These are phyloP conservation scores for Mycena vitilis DNA, from an alignment of 768 basidiomycete genomes.

Conservation along the genomic window DNA sequence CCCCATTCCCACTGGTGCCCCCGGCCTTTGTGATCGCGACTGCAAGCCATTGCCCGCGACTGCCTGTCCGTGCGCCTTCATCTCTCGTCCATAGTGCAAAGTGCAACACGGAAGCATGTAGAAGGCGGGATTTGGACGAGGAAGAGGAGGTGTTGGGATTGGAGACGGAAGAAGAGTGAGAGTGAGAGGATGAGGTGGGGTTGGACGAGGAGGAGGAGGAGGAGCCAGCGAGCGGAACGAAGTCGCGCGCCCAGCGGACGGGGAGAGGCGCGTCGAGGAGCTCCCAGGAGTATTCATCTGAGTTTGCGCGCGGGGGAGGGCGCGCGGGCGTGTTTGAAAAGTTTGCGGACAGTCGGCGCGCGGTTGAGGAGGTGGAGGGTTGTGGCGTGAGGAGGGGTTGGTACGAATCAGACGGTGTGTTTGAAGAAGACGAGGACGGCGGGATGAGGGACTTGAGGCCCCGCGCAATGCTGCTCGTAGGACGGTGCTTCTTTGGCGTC, in stretches of 20 bases:
- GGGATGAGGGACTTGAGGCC: constrained; percentile 72
- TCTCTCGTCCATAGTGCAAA: constrained; percentile 80
- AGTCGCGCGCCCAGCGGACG: constrained; percentile 89
- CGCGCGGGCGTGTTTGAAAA: not conserved
- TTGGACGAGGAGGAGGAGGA: too few relatives aligned
- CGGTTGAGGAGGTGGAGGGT: constrained; percentile 20
- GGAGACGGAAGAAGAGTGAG: too few relatives aligned
- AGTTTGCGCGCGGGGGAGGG: constrained; percentile 38
- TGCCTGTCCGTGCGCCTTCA: constrained; percentile 48
- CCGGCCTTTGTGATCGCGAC: constrained; percentile 61
- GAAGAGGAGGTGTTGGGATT: too few relatives aligned
- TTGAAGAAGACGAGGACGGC: not conserved
- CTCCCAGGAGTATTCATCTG: constrained; percentile 74
- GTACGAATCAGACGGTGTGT: constrained; percentile 43
- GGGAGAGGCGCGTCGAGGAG: constrained; percentile 74
- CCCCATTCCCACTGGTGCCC: constrained; percentile 54
- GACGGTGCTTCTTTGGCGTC: constrained; percentile 60
- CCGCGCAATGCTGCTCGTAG: constrained; percentile 69
- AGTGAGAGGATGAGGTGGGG: too few relatives aligned
- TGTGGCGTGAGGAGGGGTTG: constrained; percentile 48
- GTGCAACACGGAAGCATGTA: constrained; percentile 54
- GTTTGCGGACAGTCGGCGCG: not conserved
- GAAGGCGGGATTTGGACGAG: too few relatives aligned
- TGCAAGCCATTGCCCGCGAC: constrained; percentile 70
- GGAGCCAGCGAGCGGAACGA: constrained; percentile 75